A percentile compares a stretch with the other conserved stretches of the same genome.
Conservation (phyloP, 2,329 filamentous ascomycete genomes). For the Pezicula carpinea region DNA sequence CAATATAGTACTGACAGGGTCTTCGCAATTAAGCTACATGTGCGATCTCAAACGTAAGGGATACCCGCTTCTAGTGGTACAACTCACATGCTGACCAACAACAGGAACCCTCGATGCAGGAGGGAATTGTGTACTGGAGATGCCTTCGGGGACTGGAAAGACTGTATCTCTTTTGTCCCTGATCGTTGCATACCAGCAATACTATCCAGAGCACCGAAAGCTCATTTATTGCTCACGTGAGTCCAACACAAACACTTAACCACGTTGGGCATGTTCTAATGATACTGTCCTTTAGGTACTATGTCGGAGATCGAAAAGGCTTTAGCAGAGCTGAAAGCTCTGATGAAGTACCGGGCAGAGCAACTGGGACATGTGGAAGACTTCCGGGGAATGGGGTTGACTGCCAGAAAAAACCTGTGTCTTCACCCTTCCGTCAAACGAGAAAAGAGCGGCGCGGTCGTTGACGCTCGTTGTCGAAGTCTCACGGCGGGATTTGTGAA, state of each 20-base stretch:
- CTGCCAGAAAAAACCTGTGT: conserved; percentile 95
- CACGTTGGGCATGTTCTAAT: background rate
- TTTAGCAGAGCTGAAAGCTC: conserved; percentile 77
- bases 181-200: conserved; percentile 94
- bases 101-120: conserved; percentile 79
- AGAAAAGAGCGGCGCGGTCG: conserved; percentile 90
- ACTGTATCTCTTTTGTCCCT: conserved; percentile 92
- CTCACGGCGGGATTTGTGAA: conserved; percentile 95
- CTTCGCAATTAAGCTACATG: conserved; percentile 58
- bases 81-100: conserved; percentile 11
- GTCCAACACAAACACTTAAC: conserved; percentile 7
- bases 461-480: conserved; percentile 93
- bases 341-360: conserved; percentile 92
- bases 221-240: conserved; percentile 95
- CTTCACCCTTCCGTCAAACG: conserved; percentile 93
- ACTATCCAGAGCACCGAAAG: conserved; percentile 89
- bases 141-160: conserved; percentile 98
- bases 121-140: conserved; percentile 94
- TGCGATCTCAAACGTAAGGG: conserved; percentile 67
- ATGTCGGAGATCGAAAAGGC: conserved; percentile 99
- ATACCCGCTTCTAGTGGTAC: background rate
- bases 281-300: conserved; percentile 50
- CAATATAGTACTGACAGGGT: conserved; percentile 8
- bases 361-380: conserved; percentile 90
- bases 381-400: conserved; percentile 85